Evolutionary conservation across 306 rosid species (phyloP), one percentile per base, ranked within the genome.

Genomic region (Crataegus laevigata): DNA sequence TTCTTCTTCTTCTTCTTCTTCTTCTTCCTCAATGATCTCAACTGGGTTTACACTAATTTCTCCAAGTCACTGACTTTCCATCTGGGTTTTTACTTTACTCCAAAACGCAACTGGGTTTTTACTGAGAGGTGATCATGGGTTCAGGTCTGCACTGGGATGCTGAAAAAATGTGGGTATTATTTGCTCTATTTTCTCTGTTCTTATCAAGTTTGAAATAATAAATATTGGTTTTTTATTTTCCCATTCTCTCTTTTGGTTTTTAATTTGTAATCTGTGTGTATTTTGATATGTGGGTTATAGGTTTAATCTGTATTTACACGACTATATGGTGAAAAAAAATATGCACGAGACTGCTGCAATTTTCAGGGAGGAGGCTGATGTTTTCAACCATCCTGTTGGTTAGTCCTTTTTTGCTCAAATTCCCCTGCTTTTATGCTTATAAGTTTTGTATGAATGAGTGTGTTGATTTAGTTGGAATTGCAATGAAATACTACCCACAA

Each of bases 291-390:
- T 28, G 14, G 67, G 69, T 14, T 34, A 3, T 78, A 89, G 94
- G 52, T 36, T 89, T 79, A 47, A 24, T 28, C 4, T 69, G 3
- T 89, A 78, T 74, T 1, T 89, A 76, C 79, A 78, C 73, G 91
- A 89, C 66, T 87, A 89, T 36, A 32, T 87, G 90, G 45, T 77
- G 70, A 87, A 72, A 70, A 87, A 11, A 54, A 87, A 88, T 34
- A 80, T 82, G 88, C 51, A 69, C n/a, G 2, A n/a, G 1, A 9
- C 87, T 2, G 91, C 91, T 60, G 81, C 66, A 52, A 70, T 69
- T 84, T 89, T 87, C 84, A 73, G 29, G 75, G 22, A 57, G 19
- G 94, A 89, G 80, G 82, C 84, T 62, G 38, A 62, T 62, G 40
- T 62, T 21, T 29, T 8, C 40, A 14, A 21, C 40, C 30, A 36